These are phyloP conservation scores for Trametes cubensis DNA, from an alignment of 768 basidiomycete species.

Conservation along the genomic window DNA sequence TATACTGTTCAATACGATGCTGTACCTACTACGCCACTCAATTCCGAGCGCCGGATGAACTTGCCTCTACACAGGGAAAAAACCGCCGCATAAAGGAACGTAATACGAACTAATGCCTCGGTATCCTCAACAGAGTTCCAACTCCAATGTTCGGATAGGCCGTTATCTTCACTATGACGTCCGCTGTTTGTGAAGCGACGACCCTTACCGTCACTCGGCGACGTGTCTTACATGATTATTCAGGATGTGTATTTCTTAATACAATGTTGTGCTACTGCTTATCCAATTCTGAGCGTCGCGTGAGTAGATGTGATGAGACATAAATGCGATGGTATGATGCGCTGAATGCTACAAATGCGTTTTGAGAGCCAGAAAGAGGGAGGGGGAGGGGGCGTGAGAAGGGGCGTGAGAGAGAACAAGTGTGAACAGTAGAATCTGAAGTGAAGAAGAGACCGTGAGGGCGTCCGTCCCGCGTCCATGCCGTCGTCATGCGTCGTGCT, in stretches of 20 bases:
- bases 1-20: not conserved
- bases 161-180: no score
- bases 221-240: no score
- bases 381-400: not conserved
- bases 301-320: slow-evolving; percentile 4
- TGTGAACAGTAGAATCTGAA: not conserved
- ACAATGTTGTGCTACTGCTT: slow-evolving; percentile 21
- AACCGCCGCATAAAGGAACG: no score
- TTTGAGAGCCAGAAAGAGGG: not conserved
- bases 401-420: no score
- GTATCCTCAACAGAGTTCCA: no score
- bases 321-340: slow-evolving; percentile 14
- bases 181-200: no score
- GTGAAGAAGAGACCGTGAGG: not conserved
- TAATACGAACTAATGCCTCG: no score
- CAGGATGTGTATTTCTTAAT: not conserved
- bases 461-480: slow-evolving; percentile 19
- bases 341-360: slow-evolving; percentile 19
- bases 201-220: no score
- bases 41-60: no score
- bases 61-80: no score
- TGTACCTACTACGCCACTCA: no score
- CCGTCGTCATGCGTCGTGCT: slow-evolving; percentile 10
- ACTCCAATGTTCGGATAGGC: no score
- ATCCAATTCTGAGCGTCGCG: slow-evolving; percentile 12